Conservation (phyloP, 345 rosid species). For the Clarkia xantiana region DNA sequence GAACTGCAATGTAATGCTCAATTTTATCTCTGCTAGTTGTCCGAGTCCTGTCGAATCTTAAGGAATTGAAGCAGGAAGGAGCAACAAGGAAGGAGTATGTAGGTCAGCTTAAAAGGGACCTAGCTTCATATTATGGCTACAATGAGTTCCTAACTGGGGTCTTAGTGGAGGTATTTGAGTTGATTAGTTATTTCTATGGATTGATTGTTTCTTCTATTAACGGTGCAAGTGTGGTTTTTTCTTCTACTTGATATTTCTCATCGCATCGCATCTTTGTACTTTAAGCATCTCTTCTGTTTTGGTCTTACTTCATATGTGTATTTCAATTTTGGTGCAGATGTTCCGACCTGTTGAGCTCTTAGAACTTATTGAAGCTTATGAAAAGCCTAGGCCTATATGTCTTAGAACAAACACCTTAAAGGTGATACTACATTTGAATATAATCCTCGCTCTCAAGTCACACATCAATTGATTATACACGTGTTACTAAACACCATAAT, state of each 20-base stretch:
- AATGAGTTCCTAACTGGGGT: conserved; percentile 69
- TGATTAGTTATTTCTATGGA: not conserved
- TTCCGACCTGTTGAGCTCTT: too few relatives aligned
- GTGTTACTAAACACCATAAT: not conserved
- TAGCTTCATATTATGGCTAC: conserved; percentile 78
- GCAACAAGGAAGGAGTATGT: conserved; percentile 50
- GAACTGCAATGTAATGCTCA: conserved; percentile 3
- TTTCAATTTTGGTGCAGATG: not conserved
- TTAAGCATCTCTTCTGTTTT: too few relatives aligned
- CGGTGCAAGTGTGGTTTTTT: too few relatives aligned
- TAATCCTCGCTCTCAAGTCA: too few relatives aligned
- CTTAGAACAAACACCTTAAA: conserved; percentile 1
- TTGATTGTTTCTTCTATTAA: too few relatives aligned
- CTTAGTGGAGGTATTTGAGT: conserved; percentile 54
- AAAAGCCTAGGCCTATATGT: too few relatives aligned
- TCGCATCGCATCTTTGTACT: too few relatives aligned
- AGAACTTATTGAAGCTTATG: too few relatives aligned
- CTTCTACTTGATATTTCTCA: too few relatives aligned
- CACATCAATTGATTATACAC: not conserved
- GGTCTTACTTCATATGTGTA: not conserved
- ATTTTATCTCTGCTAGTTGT: conserved; percentile 31
- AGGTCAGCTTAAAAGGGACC: conserved; percentile 59
- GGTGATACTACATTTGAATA: not conserved
- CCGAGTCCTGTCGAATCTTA: conserved; percentile 67
- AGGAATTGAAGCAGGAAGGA: conserved; percentile 49